Conservation (phyloP, 495 filamentous ascomycete species). For the Penicillium manginii region DNA sequence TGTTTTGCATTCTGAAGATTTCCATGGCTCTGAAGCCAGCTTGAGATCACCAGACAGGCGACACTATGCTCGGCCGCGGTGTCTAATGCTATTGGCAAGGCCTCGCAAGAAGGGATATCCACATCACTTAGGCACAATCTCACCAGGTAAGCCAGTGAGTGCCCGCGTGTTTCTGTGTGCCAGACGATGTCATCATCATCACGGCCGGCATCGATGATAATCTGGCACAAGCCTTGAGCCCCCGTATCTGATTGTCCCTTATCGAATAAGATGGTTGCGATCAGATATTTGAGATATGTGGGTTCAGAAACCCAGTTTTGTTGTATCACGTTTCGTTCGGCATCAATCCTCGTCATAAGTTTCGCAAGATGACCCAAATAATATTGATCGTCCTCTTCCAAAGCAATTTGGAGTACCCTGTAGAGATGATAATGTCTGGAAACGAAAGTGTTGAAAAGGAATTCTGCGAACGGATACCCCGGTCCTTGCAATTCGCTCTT, state of each 20-base stretch:
- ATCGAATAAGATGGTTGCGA: conserved; percentile 8
- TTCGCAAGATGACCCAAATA: not conserved
- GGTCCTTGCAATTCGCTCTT: not conserved
- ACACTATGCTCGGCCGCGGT: not conserved
- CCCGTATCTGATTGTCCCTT: conserved; percentile 2
- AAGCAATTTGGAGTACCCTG: not conserved
- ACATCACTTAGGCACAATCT: conserved; percentile 7
- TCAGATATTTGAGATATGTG: not conserved
- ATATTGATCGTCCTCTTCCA: not conserved
- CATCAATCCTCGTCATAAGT: not conserved
- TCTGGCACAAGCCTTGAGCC: conserved; percentile 6
- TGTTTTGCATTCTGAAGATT: conserved; percentile 8
- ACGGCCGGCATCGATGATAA: not conserved
- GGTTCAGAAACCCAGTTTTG: too few species aligned
- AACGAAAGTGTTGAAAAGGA: not conserved
- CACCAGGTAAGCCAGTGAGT: not conserved
- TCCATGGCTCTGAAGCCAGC: conserved; percentile 2
- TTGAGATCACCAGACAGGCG: conserved; percentile 4
- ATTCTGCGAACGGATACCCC: not conserved
- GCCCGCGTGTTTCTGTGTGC: not conserved
- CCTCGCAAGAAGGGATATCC: not conserved
- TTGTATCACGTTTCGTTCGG: not conserved
- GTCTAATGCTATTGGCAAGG: not conserved
- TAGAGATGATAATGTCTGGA: not conserved
- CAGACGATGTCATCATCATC: not conserved